Evolutionary conservation across 1,284 basidiomycete species (phyloP), one percentile per base, ranked within the genome.

Genomic region (Chalciporus sp.): DNA sequence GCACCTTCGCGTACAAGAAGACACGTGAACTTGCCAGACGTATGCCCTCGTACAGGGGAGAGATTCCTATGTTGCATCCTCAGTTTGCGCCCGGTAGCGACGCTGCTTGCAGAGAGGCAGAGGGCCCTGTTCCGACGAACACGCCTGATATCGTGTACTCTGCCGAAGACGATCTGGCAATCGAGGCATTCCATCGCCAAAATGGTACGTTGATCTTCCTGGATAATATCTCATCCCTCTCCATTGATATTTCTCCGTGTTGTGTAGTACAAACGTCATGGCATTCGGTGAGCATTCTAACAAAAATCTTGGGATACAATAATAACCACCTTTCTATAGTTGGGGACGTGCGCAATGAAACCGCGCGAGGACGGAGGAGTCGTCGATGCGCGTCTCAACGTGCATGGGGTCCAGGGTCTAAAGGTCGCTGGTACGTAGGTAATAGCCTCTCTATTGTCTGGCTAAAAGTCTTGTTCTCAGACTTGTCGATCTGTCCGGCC

Each of bases 261-360:
- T 19, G 10, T 39, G 11, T 31, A 82, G 81, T 77, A n/a, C 57
- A 59, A 31, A 79, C 78, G 0, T 68, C 76, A 1, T 84, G 79
- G 80, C 83, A 85, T 62, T 78, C 82, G 55, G 82, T 83, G 61
- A 55, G 76, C 17, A 12, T 7, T 5, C 17, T 5, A 10, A n/a
- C 23, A n/a, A 23, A 9, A 31, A 7, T 20, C 19, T 9, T 7
- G 28, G 10, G 16, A 12, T 27, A 0, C 16, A n/a, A 31, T 31
- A 16, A 44, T 45, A 14, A n/a, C 35, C 35, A 17, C 35, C 7
- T n/a, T 37, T 16, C 7, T 10, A 5, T 12, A 53, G 59, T 39
- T 57, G 16, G 59, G 58, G 12, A 59, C 59, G 19, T 59, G 58
- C 17, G 58, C 59, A 1, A 60, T 60, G 59, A 59, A 59, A 37